Base-by-base conservation (phyloP, 2,329 filamentous ascomycete species). In the Blastomyces percursus region DNA sequence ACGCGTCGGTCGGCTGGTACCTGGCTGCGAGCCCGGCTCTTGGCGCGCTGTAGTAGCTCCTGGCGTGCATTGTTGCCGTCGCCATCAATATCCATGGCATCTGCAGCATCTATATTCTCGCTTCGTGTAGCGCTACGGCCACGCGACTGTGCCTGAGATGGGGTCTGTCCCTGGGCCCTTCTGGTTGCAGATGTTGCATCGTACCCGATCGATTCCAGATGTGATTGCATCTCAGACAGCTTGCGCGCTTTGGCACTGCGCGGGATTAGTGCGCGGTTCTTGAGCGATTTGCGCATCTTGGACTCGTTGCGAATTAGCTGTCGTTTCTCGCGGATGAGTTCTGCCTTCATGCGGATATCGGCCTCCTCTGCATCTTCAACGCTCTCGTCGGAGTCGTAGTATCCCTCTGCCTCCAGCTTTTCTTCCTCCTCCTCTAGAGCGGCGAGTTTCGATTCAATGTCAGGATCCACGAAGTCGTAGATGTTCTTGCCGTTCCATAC, bases 401-500 rank as follows among this genome's bases (percentile, higher is more conserved):
- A 96, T 64, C 94, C 94, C 67, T 96, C 90, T 8, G 86, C 87
- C 76, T 96, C 89, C 16, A 97, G 84, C 70, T 88, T 88, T 79
- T 96, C 93, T 76, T 99, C 94, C 73, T 99, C 95, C 66, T 92
- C 92, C 76, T 99, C 94, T 42, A 99, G 82, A 62, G 91, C 91
- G 60, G 88, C 87, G 59, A 99, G 84, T 80, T 96, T 97, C 68
- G 86, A 84, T 71, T 96, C 94, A 73, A 99, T 99, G 62, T 99
- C 95, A 0, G 93, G 92, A 71, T 97, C 94, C 72, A 99, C 86
- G 76, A 90, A 99, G 77, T 99, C 94, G 79, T 93, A 94, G 63
- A 99, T 90, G 75, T 99, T 99, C 83, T 93, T 92, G 76, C 94
- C 94, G 72, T 97, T 87, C 76, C 92, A 89, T 58, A 96, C 82